Conservation (phyloP, 73 alveolate genomes). For the Paramecium octaurelia region DNA sequence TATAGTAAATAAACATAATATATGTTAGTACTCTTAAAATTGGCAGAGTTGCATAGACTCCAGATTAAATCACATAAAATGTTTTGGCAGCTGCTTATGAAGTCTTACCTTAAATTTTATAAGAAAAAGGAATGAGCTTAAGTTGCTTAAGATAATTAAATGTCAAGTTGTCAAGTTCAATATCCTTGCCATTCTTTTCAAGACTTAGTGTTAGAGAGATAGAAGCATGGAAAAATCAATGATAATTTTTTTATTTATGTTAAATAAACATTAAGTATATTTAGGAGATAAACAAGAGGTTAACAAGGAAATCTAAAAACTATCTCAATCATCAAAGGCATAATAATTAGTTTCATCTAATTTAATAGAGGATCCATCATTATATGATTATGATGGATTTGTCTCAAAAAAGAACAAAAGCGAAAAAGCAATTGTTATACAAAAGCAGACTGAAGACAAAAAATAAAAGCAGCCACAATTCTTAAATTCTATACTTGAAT, state of each 20-base stretch:
- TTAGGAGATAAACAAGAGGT: background rate
- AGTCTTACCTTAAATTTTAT: background rate
- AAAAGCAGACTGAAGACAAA: background rate
- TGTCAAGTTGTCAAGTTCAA: background rate
- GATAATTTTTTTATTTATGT: background rate
- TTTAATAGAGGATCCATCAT: slow-evolving; percentile 1
- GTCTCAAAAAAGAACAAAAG: background rate
- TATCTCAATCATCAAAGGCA: background rate
- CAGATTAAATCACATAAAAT: slow-evolving; percentile 35
- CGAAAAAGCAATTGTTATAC: background rate
- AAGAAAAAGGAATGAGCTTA: slow-evolving; percentile 45
- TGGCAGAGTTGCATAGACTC: slow-evolving; percentile 39
- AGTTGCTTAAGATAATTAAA: background rate
- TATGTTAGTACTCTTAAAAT: slow-evolving; percentile 8
- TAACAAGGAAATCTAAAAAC: background rate
- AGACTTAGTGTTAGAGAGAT: slow-evolving; percentile 10
- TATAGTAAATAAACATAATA: slow-evolving; percentile 5
- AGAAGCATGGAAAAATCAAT: slow-evolving; percentile 17
- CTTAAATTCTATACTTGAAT: background rate
- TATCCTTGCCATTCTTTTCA: background rate
- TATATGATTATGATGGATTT: slow-evolving; percentile 20
- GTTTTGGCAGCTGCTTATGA: background rate
- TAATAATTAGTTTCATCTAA: background rate
- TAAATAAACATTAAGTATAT: background rate
- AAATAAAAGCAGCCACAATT: background rate